Evolutionary conservation across 2,329 filamentous ascomycete genomes (phyloP), one percentile per base, ranked within the genome.

Genomic region (Pseudogymnoascus pannorum): DNA sequence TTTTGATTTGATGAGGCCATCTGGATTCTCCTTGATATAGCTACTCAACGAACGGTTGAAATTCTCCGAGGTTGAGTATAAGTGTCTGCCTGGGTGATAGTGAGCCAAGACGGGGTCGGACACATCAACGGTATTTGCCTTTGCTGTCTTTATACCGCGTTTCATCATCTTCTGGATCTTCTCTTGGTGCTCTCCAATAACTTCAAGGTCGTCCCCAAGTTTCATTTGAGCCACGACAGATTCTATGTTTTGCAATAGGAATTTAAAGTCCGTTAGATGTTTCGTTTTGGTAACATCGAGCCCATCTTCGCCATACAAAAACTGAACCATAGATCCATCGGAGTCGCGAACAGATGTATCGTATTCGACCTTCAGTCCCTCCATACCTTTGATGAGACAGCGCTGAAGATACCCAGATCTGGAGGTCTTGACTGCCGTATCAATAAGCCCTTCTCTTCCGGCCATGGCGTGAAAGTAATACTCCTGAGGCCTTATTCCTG

Each of bases 391-490:
- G 78, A 99, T 95, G 65, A 99, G 82, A 81, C 94, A 99, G 72
- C 95, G 84, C 73, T 99, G 94, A 59, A 99, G 80, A 72, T 99
- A 99, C 64, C 94, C 95, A 26, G 94, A 97, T 71, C 94, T 88
- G 8, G 93, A 96, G 1, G 94, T 99, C 78, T 99, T 99, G 74
- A 99, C 94, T 66, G 94, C 94, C 18, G 94, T 99, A 82, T 99
- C 94, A 72, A 99, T 99, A 66, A 99, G 79, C 80, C 94, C 94
- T 81, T 99, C 95, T 77, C 94, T 86, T 69, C 95, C 95, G 71
- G 93, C 94, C 95, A 99, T 99, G 75, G 95, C 92, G 83, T 99
- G 94, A 80, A 99, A 99, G 74, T 93, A 99, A 75, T 97, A 99
- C 73, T 99, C 95, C 71, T 99, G 94, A 4, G 94, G 94, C 60